These are phyloP conservation scores for Castanospermum australe DNA, from an alignment of 306 rosid genomes.

Conservation along the genomic window DNA sequence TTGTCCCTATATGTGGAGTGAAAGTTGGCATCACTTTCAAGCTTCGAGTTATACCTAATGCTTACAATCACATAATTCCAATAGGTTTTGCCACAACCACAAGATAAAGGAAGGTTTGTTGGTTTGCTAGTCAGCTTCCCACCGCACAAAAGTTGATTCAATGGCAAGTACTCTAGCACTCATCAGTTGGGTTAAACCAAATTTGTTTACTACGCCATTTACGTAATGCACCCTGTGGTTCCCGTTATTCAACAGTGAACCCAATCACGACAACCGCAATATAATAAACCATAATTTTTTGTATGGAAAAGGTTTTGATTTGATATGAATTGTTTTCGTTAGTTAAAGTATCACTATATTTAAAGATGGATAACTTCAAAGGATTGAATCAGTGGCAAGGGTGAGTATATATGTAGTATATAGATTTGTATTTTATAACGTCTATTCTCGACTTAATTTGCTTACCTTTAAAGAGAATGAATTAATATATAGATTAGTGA, in stretches of 20 bases:
- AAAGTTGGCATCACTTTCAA: constrained; percentile 13
- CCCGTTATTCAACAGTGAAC: not conserved
- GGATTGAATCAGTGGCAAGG: too few relatives aligned
- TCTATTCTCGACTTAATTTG: too few relatives aligned
- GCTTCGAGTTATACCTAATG: not conserved
- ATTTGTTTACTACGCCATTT: constrained; percentile 17
- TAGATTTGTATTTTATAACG: too few relatives aligned
- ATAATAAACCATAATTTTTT: not conserved
- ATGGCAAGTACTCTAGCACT: constrained; percentile 10
- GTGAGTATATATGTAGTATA: too few relatives aligned
- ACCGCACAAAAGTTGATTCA: constrained; percentile 12
- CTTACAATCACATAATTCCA: not conserved
- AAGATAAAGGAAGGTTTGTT: constrained; percentile 6
- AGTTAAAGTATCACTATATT: not conserved
- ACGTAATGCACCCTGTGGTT: not conserved
- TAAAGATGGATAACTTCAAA: not conserved
- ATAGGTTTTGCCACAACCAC: not conserved
- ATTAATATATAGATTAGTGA: too few relatives aligned
- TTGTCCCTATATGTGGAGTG: not conserved
- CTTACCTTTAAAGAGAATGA: too few relatives aligned
- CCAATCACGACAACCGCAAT: not conserved
- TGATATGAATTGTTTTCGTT: not conserved
- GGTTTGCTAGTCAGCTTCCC: constrained; percentile 31
- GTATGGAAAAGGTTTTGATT: not conserved
- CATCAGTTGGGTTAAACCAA: not conserved